phyloP scores from a whole-genome alignment of 495 filamentous ascomycete species.

The Aspergillus coremiiformis region DNA sequence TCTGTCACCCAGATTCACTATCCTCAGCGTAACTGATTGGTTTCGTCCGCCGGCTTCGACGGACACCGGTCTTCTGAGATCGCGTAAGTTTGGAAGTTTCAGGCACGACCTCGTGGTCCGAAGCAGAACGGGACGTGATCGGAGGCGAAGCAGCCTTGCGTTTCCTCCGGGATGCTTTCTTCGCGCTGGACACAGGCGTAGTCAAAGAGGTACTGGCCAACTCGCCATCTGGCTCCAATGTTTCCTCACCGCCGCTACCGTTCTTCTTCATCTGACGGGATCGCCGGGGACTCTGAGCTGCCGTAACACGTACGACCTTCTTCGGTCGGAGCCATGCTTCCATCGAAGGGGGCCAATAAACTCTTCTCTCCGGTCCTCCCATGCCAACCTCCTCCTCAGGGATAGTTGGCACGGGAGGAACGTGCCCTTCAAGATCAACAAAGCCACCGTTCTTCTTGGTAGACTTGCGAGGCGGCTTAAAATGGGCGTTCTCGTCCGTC shows the following conservation, averaged over 20 bases:
- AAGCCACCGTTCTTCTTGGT: conserved; percentile 43
- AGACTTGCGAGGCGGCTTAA: conserved; percentile 42
- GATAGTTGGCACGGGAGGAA: conserved; percentile 39
- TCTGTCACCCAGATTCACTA: conserved; percentile 17
- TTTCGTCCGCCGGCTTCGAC: conserved; percentile 34
- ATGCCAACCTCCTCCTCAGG: conserved; percentile 70
- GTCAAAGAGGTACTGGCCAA: conserved; percentile 6
- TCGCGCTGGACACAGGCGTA: conserved; percentile 18
- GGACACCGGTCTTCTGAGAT: conserved; percentile 9
- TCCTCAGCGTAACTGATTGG: conserved; percentile 44
- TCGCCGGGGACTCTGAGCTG: conserved; percentile 20
- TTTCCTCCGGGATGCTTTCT: conserved; percentile 25
- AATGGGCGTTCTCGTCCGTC: conserved; percentile 66
- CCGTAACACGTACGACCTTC: conserved; percentile 55
- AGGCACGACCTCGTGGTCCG: conserved; percentile 20
- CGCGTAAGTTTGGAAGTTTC: conserved; percentile 8
- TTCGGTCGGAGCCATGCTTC: conserved; percentile 91
- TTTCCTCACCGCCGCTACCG: conserved; percentile 6
- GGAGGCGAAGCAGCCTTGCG: conserved; percentile 26
- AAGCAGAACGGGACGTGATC: conserved; percentile 18
- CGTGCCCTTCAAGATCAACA: conserved; percentile 42
- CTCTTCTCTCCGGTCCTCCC: conserved; percentile 78
- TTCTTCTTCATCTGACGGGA: conserved; percentile 16
- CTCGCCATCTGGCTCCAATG: neutral
- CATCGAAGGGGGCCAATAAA: conserved; percentile 86